A percentile compares a stretch with the other conserved stretches of the same genome.
Evolutionary conservation across 495 filamentous ascomycete species (phyloP).

Genomic region (Lepraria neglecta): DNA sequence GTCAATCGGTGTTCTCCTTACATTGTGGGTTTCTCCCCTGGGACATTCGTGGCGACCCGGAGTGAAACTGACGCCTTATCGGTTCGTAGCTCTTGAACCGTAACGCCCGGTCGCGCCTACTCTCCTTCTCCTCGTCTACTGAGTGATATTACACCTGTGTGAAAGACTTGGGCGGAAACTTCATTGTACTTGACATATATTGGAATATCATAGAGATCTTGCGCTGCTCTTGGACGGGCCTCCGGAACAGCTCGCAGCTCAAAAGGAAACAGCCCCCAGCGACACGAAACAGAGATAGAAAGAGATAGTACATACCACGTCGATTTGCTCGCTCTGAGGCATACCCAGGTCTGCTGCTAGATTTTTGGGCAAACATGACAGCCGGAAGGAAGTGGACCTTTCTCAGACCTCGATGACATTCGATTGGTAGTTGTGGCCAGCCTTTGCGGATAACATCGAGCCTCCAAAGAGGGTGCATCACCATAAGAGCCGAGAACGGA

Average conservation of each 20-base stretch:
- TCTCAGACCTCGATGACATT: conserved; percentile 22
- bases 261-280: neutral
- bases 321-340: neutral
- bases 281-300: neutral
- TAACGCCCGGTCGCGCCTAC: conserved; percentile 7
- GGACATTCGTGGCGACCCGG: neutral
- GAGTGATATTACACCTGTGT: neutral
- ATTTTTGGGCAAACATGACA: conserved; percentile 7
- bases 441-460: neutral
- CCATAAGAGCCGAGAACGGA: neutral
- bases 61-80: conserved; percentile 3
- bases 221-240: neutral
- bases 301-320: neutral
- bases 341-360: neutral
- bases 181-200: neutral
- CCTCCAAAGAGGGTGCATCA: neutral
- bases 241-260: neutral
- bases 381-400: conserved; percentile 12
- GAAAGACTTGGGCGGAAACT: conserved; percentile 2
- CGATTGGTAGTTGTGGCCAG: neutral
- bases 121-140: neutral
- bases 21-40: neutral
- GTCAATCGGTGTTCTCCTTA: conserved; percentile 7
- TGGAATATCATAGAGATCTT: neutral
- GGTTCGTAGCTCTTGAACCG: neutral